These are phyloP conservation scores for Phytophthora sp. DNA, from an alignment of 352 stramenopile genomes.

Conservation along the genomic window DNA sequence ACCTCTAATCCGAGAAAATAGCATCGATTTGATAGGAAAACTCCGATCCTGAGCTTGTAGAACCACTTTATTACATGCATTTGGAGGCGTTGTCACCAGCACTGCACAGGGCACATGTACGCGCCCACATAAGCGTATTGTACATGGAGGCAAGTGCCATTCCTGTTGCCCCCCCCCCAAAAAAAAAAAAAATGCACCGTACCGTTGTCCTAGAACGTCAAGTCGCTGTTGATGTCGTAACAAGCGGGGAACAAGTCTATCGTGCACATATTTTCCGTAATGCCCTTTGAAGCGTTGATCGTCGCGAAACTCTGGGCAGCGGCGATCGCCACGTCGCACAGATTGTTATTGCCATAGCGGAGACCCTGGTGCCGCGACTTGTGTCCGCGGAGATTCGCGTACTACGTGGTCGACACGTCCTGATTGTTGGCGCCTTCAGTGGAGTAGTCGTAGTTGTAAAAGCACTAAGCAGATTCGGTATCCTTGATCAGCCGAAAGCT, in stretches of 20 bases:
- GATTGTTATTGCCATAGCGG: not conserved
- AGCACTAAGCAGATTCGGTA: not conserved
- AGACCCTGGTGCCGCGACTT: not conserved
- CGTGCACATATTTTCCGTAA: not conserved
- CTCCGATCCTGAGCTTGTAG: slow-evolving; percentile 20
- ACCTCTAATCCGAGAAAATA: slow-evolving; percentile 80
- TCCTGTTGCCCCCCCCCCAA: too few species aligned
- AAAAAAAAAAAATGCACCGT: too few species aligned
- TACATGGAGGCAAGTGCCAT: too few species aligned
- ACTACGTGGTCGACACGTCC: not conserved
- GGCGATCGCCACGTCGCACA: not conserved
- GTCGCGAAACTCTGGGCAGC: not conserved
- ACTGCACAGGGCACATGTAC: too few species aligned
- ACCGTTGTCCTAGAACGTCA: too few species aligned
- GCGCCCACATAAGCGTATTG: too few species aligned
- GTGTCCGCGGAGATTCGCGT: not conserved
- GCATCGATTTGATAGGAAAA: slow-evolving; percentile 72
- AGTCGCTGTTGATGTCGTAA: too few species aligned
- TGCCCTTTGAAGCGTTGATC: not conserved
- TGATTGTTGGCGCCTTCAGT: not conserved
- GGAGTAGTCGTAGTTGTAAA: slow-evolving; percentile 2
- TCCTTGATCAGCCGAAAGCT: not conserved
- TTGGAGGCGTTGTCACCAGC: slow-evolving; percentile 72
- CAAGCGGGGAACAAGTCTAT: too few species aligned
- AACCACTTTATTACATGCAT: slow-evolving; percentile 45